phyloP scores from a whole-genome alignment of 2,329 filamentous ascomycete species.

The Trichoderma citrinoviride region DNA sequence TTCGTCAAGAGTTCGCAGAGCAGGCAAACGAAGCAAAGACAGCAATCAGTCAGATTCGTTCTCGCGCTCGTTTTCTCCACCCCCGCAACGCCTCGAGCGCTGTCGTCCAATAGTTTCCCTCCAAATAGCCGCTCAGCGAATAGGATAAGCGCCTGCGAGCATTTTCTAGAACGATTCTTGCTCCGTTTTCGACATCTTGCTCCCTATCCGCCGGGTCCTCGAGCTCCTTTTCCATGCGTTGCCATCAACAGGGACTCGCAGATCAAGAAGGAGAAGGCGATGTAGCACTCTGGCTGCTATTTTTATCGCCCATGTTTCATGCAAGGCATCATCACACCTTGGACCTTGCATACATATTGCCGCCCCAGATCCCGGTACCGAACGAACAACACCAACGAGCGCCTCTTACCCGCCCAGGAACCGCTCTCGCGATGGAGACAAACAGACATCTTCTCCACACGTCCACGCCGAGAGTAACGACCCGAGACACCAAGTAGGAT shows the following conservation, averaged over 20 bases:
- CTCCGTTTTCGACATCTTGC: neutral
- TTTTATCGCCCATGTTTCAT: constrained; percentile 2
- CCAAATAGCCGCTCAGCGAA: constrained; percentile 18
- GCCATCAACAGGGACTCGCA: neutral
- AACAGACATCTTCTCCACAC: neutral
- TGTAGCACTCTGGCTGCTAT: neutral
- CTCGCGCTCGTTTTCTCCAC: neutral
- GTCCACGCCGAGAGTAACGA: neutral
- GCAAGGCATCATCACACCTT: constrained; percentile 8
- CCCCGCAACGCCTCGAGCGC: neutral
- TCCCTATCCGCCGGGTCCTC: neutral
- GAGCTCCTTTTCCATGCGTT: neutral
- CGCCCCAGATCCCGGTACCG: neutral
- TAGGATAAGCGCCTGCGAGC: constrained; percentile 18
- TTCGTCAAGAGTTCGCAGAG: neutral
- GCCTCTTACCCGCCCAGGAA: neutral
- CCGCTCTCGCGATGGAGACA: neutral
- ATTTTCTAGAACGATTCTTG: constrained; percentile 19
- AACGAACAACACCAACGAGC: neutral
- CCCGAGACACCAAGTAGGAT: neutral
- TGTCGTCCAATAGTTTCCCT: constrained; percentile 3
- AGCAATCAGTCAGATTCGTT: neutral
- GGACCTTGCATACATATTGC: neutral
- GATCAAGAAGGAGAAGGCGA: neutral
- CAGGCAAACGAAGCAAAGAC: neutral